Evolutionary conservation across 495 filamentous ascomycete species (phyloP).

Genomic region (Talaromyces trachyspermus): DNA sequence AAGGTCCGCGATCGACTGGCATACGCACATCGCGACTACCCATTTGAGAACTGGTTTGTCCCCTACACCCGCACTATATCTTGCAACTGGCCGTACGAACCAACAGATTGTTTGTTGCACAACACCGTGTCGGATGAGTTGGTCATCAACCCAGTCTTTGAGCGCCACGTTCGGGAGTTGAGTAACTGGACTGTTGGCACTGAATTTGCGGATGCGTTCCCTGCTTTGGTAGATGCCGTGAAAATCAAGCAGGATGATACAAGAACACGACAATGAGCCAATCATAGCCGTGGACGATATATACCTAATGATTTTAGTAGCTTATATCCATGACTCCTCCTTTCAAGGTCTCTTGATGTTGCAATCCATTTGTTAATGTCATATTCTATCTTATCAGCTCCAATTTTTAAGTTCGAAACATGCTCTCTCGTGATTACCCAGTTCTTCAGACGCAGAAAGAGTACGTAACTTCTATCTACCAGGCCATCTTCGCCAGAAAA

Average conservation of each 20-base stretch:
- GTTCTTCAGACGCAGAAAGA: no score
- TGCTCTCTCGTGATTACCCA: no score
- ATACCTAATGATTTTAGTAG: no score
- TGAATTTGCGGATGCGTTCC: conserved; percentile 57
- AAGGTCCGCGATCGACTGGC: conserved; percentile 60
- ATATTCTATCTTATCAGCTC: no score
- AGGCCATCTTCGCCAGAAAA: no score
- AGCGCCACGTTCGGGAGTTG: conserved; percentile 58
- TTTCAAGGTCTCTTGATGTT: not conserved
- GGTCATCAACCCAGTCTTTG: conserved; percentile 73
- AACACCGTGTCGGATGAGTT: conserved; percentile 51
- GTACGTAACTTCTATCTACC: no score
- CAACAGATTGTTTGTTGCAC: conserved; percentile 50
- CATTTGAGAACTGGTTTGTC: conserved; percentile 73
- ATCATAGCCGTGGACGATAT: not conserved
- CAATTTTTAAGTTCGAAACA: no score
- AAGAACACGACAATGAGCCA: not conserved
- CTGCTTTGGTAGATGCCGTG: conserved; percentile 47
- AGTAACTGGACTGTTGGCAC: conserved; percentile 73
- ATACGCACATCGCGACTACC: conserved; percentile 36
- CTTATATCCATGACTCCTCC: no score
- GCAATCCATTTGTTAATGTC: no score
- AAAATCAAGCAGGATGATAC: conserved; percentile 30
- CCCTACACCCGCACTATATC: conserved; percentile 65
- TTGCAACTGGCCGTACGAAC: conserved; percentile 74